Base-by-base conservation (phyloP, 1,284 basidiomycete genomes). In the Laetiporus sulphureus region DNA sequence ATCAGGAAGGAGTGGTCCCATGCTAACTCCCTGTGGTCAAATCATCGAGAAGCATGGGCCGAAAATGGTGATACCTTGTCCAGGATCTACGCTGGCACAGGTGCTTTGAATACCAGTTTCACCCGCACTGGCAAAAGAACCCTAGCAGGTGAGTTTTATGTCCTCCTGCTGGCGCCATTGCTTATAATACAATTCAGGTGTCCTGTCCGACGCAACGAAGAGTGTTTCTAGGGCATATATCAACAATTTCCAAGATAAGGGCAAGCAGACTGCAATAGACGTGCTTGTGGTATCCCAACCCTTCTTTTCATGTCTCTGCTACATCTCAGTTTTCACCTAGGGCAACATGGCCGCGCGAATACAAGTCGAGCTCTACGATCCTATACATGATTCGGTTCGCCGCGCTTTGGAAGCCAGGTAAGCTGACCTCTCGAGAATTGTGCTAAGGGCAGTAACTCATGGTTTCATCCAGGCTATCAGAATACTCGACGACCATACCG, bases 171-270 rank as follows among this genome's bases (percentile, higher is more conserved):
- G 13, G 5, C 5, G 7, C 15, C 23, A 3, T 12, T 16, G 6
- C 30, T 22, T 36, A 19, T 20, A 19, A 30, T 33, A 32, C 39
- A 19, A 34, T 41, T n/a, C 52, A 72, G 91, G 92, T 23, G 74
- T 96, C 21, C 65, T 99, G 18, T 93, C 91, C 15, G 93, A 99
- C 64, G 95, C 95, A 3, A 96, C 93, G 2, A 99, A 99, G 63
- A 95, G 91, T 55, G 91, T 96, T 16, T 85, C 81, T 12, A 77
- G 93, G 44, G 93, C 95, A 42, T 98, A 98, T 58, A 96, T 98
- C 61, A 96, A 95, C 62, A 98, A 98, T 59, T 98, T 99, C 60
- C 90, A 95, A 53, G 96, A 99, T 62, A 91, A 91, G 61, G 80
- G 76, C 33, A 99, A 99, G 61, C 96, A 99, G 57, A 67, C 77